These are phyloP conservation scores for Suillus weaverae DNA, from an alignment of 768 basidiomycete species.

Conservation along the genomic window DNA sequence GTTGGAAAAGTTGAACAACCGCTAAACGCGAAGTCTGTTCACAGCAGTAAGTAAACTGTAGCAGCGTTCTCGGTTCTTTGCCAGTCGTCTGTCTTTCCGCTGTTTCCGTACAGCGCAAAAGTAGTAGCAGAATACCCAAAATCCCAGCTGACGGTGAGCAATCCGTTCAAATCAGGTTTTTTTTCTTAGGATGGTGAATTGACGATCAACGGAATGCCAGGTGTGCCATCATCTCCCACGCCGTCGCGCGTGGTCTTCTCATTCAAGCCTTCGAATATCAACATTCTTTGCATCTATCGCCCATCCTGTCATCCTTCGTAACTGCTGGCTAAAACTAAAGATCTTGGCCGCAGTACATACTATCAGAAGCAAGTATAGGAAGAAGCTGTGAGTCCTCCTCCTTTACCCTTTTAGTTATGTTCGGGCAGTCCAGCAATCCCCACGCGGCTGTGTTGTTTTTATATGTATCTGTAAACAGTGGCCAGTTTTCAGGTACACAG, in stretches of 20 bases:
- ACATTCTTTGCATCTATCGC: slow-evolving; percentile 15
- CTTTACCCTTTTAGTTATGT: slow-evolving; percentile 15
- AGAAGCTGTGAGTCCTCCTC: slow-evolving; percentile 18
- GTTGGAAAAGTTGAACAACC: slow-evolving; percentile 19
- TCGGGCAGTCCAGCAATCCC: slow-evolving; percentile 18
- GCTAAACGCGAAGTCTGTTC: slow-evolving; percentile 6
- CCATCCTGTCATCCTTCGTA: slow-evolving; percentile 1
- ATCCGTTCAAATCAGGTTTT: background rate
- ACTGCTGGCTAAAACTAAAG: slow-evolving; percentile 3
- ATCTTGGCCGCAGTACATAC: background rate
- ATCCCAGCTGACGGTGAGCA: slow-evolving; percentile 3
- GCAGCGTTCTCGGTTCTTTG: background rate
- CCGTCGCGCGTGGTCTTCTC: slow-evolving; percentile 21
- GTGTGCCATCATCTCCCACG: slow-evolving; percentile 29
- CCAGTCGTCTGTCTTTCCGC: background rate
- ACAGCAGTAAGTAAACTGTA: background rate
- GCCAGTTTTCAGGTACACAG: slow-evolving; percentile 8
- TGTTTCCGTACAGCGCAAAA: background rate
- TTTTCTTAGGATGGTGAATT: background rate
- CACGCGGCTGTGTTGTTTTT: slow-evolving; percentile 25
- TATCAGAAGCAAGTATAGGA: background rate
- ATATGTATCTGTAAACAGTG: slow-evolving; percentile 15
- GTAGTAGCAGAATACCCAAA: background rate
- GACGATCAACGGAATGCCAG: slow-evolving; percentile 11
- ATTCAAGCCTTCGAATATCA: slow-evolving; percentile 16